Base-by-base conservation (phyloP, 345 rosid species). In the Orychophragmus violaceus region DNA sequence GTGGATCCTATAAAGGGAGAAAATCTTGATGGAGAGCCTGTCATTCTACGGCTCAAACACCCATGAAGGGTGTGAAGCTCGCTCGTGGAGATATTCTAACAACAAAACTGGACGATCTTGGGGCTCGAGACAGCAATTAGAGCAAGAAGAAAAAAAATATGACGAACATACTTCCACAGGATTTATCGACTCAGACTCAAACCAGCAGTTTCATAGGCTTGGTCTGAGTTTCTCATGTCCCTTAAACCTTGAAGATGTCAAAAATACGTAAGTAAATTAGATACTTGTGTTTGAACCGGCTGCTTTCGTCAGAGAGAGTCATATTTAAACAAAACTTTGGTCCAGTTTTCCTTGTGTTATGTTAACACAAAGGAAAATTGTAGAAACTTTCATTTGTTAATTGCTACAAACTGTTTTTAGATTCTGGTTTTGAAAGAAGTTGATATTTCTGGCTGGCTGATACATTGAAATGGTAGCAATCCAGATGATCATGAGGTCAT, bases 171-270 rank as follows among this genome's bases (percentile, higher is more conserved):
- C 74, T 57, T 82, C 82, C 51, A 21, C 74, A 30, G n/a, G n/a
- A n/a, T n/a, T n/a, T n/a, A n/a, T n/a, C n/a, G 22, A 27, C 70
- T 54, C 64, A 6, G 78, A 77, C 29, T 57, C 75, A 64, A 55
- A 76, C 16, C 75, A 72, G 51, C 68, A 82, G 62, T 85, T 85
- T 36, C 76, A 89, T 63, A 83, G 41, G 14, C 98, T 91, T 52
- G 96, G 96, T 35, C 71, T 89, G 44, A 80, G 80, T 35, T 65
- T 84, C 55, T 83, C 76, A 8, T 92, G 96, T 79, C 90, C 92
- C 62, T 80, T 87, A 55, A 82, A 72, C 69, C 79, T 85, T 37
- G 82, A 83, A 59, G 96, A 87, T 21, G 83, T 91, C 30, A 87
- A 91, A n/a, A 76, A 25, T 30, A 96, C 96, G 90, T 84, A 59